Evolutionary conservation across 2,329 filamentous ascomycete species (phyloP), one percentile per base, ranked within the genome.

Genomic region (Bipolaris bicolor): DNA sequence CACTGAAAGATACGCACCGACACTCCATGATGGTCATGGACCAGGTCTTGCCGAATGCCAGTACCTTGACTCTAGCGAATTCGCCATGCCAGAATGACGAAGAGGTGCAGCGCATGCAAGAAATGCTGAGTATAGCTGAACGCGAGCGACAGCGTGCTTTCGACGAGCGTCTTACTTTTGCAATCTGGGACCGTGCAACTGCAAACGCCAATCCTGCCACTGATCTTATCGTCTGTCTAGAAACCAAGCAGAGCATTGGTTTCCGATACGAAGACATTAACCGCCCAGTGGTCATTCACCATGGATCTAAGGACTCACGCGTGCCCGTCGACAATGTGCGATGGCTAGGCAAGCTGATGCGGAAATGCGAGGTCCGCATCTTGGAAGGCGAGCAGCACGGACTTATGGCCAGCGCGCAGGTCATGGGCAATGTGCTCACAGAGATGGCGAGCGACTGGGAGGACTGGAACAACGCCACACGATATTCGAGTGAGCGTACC

Each of bases 211-310:
- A 99, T 72, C 95, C 95, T 0, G 94, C 95, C 0, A 91, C 96
- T 0, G 95, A 99, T 75, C 80, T 99, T 16, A 82, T 99, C 1
- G 90, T 97, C 5, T 99, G 95, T 72, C 83, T 99, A 1, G 95
- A 99, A 76, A 87, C 95, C 20, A 86, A 91, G 26, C 92, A 96
- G 68, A 88, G 90, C 0, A 97, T 99, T 67, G 95, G 95, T 0
- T 99, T 99, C 79, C 88, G 93, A 48, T 99, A 99, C 72, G 94
- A 97, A 16, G 95, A 99, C 73, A 97, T 99, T 64, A 96, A 90
- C 5, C 86, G 92, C 7, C 86, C 91, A 0, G 90, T 98, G 0
- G 89, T 97, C 22, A 97, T 99, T 63, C 94, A 97, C 70, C 95
- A 99, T 74, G 95, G 95, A 36, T 91, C 87, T 70, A 88, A 90